Base-by-base conservation (phyloP, 768 basidiomycete genomes). In the Asterophora lycoperdoides region DNA sequence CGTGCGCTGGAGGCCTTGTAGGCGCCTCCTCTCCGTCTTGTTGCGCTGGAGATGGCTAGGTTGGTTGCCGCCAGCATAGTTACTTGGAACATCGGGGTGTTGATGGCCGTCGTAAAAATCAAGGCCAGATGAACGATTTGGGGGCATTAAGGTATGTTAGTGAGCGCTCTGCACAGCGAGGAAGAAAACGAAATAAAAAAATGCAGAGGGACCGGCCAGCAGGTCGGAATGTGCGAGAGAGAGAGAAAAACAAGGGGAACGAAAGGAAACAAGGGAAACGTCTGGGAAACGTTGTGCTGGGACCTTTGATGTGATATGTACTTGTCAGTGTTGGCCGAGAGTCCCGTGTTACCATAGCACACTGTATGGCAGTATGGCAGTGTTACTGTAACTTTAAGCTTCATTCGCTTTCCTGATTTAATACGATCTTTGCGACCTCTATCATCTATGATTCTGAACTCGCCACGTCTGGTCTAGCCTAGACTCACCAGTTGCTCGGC, bases 1-100 rank as follows among this genome's bases (percentile, higher is more conserved):
- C 2, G 75, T 67, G 45, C 84, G 77, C 67, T 94, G 89, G 36
- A 96, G 77, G 3, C 90, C 89, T 64, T 96, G 94, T 15, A 95
- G 70, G 43, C 93, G 75, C 54, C 72, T 68, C 54, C 89, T 79
- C 72, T 96, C 94, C 0, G 86, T 79, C 72, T 85, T 90, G 70
- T 95, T 95, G 57, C 92, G 80, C 63, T 83, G 82, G 17, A 95
- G 76, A 60, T 85, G 74, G 26, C 64, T 62, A 4, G 77, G 69
- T 26, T 66, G 61, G 15, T 61, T 59, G 26, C 63, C 53, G 14
- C 61, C 62, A 46, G 64, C 61, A 7, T 61, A 55, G 46, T 63
- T 60, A 34, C 55, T 49, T 18, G 60, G 44, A 38, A 78, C 60
- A 57, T 79, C 68, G 8, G 81, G 83, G 59, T 83, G 76, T 56